Percentiles rank a stretch among this genome's conserved stretches.
Evolutionary conservation across 352 stramenopile species (phyloP).

Genomic region (Saprolegnia diclina): DNA sequence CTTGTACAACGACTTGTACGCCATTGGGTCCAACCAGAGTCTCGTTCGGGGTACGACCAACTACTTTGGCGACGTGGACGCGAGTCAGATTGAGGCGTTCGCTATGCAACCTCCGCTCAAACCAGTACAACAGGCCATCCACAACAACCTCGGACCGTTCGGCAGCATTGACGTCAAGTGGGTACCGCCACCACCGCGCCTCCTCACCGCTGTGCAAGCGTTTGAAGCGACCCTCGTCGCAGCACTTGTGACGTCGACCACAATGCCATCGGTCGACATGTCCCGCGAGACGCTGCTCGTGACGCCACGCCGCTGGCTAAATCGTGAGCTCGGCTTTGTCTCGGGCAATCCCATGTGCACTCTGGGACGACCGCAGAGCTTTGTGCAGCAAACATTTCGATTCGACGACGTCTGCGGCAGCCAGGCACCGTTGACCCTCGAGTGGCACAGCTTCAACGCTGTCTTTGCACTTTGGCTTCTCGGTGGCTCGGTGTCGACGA

Average conservation of each 20-base stretch:
- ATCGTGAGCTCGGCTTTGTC: background rate
- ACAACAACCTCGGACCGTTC: background rate
- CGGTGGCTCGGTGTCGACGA: background rate
- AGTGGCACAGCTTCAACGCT: background rate
- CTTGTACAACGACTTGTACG: background rate
- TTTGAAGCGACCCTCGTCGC: background rate
- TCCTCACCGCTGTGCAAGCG: background rate
- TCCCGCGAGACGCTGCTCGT: background rate
- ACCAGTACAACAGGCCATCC: background rate
- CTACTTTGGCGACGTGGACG: background rate
- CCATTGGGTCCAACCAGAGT: background rate
- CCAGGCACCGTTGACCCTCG: background rate
- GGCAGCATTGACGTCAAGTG: background rate
- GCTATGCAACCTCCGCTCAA: background rate
- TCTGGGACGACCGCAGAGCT: background rate
- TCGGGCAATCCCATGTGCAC: conserved; percentile 1
- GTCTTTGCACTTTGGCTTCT: background rate
- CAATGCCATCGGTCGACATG: background rate
- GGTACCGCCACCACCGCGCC: background rate
- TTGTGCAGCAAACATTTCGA: conserved; percentile 2
- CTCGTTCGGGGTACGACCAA: background rate
- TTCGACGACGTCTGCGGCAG: background rate
- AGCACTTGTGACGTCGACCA: background rate
- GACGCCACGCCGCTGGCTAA: background rate
- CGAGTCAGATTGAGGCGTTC: background rate